A percentile compares a stretch with the other conserved stretches of the same genome.
Evolutionary conservation across 1,284 basidiomycete genomes (phyloP).

Genomic region (Uromyces viciae-fabae): DNA sequence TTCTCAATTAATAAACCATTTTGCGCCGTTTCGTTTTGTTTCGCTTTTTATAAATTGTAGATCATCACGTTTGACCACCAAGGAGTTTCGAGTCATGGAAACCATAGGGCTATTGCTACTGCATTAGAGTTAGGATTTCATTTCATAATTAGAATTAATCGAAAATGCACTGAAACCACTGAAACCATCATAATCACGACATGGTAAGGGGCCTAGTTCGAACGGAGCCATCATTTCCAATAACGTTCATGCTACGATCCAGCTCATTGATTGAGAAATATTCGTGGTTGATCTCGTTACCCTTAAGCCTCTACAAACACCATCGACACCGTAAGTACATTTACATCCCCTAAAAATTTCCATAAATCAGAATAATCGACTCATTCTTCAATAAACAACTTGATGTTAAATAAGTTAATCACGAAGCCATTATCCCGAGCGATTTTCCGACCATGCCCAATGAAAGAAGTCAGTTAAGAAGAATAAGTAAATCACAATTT

Average conservation of each 20-base stretch:
- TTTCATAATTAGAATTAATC: neutral
- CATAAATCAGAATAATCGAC: too few species aligned
- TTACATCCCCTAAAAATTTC: too few species aligned
- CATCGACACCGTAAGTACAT: conserved; percentile 28
- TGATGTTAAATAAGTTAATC: too few species aligned
- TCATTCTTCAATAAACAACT: too few species aligned
- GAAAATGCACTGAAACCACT: too few species aligned
- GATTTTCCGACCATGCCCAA: neutral
- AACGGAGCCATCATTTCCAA: conserved; percentile 21
- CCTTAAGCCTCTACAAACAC: conserved; percentile 30
- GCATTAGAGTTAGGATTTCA: neutral
- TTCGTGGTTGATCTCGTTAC: neutral
- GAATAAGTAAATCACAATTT: neutral
- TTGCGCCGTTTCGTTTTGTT: too few species aligned
- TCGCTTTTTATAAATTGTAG: neutral
- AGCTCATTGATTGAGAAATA: conserved; percentile 18
- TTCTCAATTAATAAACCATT: too few species aligned
- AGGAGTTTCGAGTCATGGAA: conserved; percentile 37
- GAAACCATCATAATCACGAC: neutral
- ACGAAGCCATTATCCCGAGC: too few species aligned
- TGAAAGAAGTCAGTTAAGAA: neutral
- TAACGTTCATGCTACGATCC: conserved; percentile 30
- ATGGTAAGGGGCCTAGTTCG: conserved; percentile 12
- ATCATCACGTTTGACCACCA: conserved; percentile 44
- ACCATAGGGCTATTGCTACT: conserved; percentile 36